These are phyloP conservation scores for Colletotrichum ledebouriae DNA, from an alignment of 2,329 filamentous ascomycete genomes.

Conservation along the genomic window DNA sequence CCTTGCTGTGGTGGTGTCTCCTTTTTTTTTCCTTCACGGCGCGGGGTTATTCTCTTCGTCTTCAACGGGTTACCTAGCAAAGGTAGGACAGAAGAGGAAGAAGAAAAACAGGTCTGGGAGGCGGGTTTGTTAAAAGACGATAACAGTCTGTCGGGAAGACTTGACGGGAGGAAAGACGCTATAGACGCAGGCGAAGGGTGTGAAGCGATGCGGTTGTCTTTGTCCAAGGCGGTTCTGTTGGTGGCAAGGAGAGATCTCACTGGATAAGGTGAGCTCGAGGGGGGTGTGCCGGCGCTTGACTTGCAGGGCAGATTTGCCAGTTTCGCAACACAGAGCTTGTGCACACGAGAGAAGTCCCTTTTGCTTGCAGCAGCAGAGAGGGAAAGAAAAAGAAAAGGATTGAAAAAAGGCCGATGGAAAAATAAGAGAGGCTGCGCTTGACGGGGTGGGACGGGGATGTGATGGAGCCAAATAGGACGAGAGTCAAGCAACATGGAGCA, in stretches of 20 bases:
- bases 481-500: slow-evolving; percentile 53
- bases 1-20: slow-evolving; percentile 27
- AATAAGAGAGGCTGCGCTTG: slow-evolving; percentile 41
- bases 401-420: slow-evolving; percentile 44
- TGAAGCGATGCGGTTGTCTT: slow-evolving; percentile 41
- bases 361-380: slow-evolving; percentile 32
- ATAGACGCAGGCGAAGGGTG: slow-evolving; percentile 48
- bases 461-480: slow-evolving; percentile 53
- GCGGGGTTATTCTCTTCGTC: slow-evolving; percentile 13
- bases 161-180: slow-evolving; percentile 42
- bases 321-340: slow-evolving; percentile 19
- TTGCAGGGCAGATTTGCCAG: slow-evolving; percentile 47
- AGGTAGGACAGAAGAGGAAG: slow-evolving; percentile 29
- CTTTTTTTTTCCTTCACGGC: slow-evolving; percentile 14
- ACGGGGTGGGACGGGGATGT: slow-evolving; percentile 50
- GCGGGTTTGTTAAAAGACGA: slow-evolving; percentile 39
- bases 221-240: slow-evolving; percentile 39
- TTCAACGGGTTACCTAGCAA: slow-evolving; percentile 18
- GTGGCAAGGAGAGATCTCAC: slow-evolving; percentile 39
- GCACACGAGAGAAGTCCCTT: slow-evolving; percentile 17
- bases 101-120: slow-evolving; percentile 35
- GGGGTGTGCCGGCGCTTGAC: slow-evolving; percentile 53
- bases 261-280: slow-evolving; percentile 35
- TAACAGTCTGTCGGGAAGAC: slow-evolving; percentile 39
- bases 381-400: slow-evolving; percentile 43